A percentile compares a stretch with the other conserved stretches of the same genome.
Conservation (phyloP, 2,329 filamentous ascomycete species). For the Graphilbum ipis-grandicollis region DNA sequence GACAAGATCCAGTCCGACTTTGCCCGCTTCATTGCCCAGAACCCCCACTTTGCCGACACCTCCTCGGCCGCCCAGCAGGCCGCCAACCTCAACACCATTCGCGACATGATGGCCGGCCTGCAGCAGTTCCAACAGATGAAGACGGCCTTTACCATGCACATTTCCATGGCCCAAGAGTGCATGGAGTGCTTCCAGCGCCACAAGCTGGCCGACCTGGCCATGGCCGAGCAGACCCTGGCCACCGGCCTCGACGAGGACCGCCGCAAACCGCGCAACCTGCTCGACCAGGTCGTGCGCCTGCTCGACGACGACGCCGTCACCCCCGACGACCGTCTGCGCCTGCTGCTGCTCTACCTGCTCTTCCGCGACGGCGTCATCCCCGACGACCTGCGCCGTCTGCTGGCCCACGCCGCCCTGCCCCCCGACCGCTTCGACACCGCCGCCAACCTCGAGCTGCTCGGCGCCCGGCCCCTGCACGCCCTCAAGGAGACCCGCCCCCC, state of each 20-base stretch:
- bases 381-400: constrained; percentile 69
- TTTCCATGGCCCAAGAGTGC: constrained; percentile 93
- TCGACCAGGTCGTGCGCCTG: constrained; percentile 72
- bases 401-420: constrained; percentile 67
- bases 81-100: constrained; percentile 78
- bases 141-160: constrained; percentile 81
- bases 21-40: constrained; percentile 75
- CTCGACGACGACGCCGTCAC: constrained; percentile 67
- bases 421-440: constrained; percentile 56
- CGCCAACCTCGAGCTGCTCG: constrained; percentile 64
- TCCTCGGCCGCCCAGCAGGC: no score
- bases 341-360: constrained; percentile 72
- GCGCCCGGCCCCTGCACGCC: constrained; percentile 47
- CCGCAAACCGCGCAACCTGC: constrained; percentile 75
- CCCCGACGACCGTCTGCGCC: constrained; percentile 59
- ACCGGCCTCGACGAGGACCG: constrained; percentile 89
- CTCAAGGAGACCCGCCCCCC: constrained; percentile 63
- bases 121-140: constrained; percentile 94
- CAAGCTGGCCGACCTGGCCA: constrained; percentile 74
- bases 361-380: constrained; percentile 72
- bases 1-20: constrained; percentile 88
- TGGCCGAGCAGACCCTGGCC: constrained; percentile 76
- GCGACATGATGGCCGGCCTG: constrained; percentile 89
- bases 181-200: constrained; percentile 82
- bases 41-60: constrained; percentile 83